Conservation (phyloP, 176 grass and related monocot species). For the Triticum dicoccoides region DNA sequence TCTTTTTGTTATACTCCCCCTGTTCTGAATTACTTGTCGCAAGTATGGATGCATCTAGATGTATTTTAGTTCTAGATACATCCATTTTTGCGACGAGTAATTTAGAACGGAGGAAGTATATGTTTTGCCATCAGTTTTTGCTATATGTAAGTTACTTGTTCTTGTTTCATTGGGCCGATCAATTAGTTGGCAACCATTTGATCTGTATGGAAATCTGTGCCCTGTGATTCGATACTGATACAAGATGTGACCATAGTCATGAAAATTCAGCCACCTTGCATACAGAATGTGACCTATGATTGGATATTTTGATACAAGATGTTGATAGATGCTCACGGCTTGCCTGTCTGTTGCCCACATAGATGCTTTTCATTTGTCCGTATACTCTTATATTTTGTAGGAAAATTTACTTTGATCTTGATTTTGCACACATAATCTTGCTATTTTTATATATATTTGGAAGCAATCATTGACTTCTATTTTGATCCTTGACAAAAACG, state of each 20-base stretch:
- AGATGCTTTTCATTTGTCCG: neutral
- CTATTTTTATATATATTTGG: no score
- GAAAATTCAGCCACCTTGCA: neutral
- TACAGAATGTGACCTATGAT: neutral
- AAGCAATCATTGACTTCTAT: no score
- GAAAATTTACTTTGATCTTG: no score
- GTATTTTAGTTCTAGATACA: no score
- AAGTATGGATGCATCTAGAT: no score
- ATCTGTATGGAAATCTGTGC: neutral
- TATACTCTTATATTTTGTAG: no score
- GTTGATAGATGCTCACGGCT: neutral
- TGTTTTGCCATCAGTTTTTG: neutral
- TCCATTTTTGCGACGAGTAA: no score
- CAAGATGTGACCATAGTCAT: neutral
- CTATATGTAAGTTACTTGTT: neutral
- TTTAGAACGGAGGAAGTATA: neutral
- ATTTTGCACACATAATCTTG: no score
- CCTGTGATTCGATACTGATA: neutral
- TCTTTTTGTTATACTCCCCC: neutral
- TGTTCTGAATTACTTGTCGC: no score
- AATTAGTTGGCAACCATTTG: neutral
- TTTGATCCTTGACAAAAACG: no score
- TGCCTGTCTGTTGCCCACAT: no score
- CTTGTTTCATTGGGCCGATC: neutral
- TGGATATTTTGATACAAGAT: neutral